These are phyloP conservation scores for Chenopodium quinoa DNA, from an alignment of 148 eudicot species.

Conservation along the genomic window DNA sequence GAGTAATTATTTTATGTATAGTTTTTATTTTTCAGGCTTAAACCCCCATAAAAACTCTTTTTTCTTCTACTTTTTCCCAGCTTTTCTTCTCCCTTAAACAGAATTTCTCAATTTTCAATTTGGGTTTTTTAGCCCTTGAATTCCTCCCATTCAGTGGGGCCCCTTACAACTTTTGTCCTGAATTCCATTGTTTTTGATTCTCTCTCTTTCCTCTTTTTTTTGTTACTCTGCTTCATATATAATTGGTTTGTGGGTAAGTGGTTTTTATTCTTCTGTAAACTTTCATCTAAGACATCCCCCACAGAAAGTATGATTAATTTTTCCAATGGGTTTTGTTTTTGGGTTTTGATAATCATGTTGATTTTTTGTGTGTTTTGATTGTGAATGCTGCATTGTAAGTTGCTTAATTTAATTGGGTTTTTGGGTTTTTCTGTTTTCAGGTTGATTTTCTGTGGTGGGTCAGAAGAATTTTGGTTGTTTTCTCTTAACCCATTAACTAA, in stretches of 20 bases:
- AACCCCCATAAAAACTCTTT: constrained; percentile 16
- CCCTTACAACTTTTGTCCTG: constrained; percentile 16
- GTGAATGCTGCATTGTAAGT: constrained; percentile 31
- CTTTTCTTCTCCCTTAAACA: background rate
- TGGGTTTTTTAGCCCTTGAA: constrained; percentile 19
- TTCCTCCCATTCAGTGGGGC: constrained; percentile 20
- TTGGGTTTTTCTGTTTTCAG: constrained; percentile 10
- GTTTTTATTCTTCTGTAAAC: background rate
- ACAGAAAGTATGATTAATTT: constrained; percentile 17
- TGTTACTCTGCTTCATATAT: background rate
- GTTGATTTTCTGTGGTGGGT: constrained; percentile 26
- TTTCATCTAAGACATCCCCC: background rate
- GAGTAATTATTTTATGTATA: too few relatives aligned
- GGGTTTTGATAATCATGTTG: background rate
- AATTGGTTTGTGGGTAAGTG: background rate
- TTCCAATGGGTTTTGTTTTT: background rate
- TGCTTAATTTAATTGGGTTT: constrained; percentile 16
- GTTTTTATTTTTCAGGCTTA: background rate
- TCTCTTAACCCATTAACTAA: background rate
- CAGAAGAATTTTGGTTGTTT: background rate
- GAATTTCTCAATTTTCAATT: background rate
- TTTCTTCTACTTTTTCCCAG: too few relatives aligned
- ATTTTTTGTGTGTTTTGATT: constrained; percentile 19
- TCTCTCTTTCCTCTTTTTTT: background rate
- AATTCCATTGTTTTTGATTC: constrained; percentile 26